phyloP scores from a whole-genome alignment of 768 basidiomycete genomes.

The Boletus rex-veris region DNA sequence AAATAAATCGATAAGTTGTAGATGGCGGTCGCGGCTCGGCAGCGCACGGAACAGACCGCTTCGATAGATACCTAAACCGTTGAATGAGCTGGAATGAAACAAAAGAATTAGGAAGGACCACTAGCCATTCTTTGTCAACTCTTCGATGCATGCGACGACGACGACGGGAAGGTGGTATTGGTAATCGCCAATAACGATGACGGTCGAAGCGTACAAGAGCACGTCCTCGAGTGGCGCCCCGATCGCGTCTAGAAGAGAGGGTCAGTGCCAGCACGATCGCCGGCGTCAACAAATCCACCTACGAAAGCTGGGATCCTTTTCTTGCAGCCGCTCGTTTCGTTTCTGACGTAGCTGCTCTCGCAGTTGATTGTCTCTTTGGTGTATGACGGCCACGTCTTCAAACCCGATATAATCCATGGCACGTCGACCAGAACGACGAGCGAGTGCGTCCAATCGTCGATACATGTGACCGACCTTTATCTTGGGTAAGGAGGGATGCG shows the following conservation, averaged over 20 bases:
- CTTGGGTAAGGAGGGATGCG: slow-evolving; percentile 17
- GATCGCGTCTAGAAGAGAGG: slow-evolving; percentile 31
- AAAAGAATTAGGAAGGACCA: neutral
- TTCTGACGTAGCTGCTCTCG: slow-evolving; percentile 24
- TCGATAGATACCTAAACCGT: slow-evolving; percentile 39
- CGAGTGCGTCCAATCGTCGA: slow-evolving; percentile 24
- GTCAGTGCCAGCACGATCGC: neutral
- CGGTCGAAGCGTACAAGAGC: slow-evolving; percentile 30
- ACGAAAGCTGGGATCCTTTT: slow-evolving; percentile 27
- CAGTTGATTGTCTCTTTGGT: slow-evolving; percentile 19
- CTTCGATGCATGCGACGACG: slow-evolving; percentile 42
- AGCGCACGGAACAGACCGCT: slow-evolving; percentile 41
- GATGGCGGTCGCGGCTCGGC: slow-evolving; percentile 39
- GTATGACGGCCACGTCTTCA: slow-evolving; percentile 20
- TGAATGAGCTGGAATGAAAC: neutral
- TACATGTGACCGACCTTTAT: slow-evolving; percentile 21
- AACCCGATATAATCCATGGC: slow-evolving; percentile 28
- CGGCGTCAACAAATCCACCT: slow-evolving; percentile 4
- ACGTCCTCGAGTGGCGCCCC: slow-evolving; percentile 36
- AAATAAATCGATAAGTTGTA: slow-evolving; percentile 38
- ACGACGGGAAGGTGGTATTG: slow-evolving; percentile 39
- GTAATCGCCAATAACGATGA: slow-evolving; percentile 35
- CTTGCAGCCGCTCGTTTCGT: slow-evolving; percentile 14
- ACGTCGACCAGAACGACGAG: slow-evolving; percentile 17
- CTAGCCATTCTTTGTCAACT: slow-evolving; percentile 44